Evolutionary conservation across 495 filamentous ascomycete species (phyloP), one percentile per base, ranked within the genome.

Genomic region (Aspergillus egyptiacus): DNA sequence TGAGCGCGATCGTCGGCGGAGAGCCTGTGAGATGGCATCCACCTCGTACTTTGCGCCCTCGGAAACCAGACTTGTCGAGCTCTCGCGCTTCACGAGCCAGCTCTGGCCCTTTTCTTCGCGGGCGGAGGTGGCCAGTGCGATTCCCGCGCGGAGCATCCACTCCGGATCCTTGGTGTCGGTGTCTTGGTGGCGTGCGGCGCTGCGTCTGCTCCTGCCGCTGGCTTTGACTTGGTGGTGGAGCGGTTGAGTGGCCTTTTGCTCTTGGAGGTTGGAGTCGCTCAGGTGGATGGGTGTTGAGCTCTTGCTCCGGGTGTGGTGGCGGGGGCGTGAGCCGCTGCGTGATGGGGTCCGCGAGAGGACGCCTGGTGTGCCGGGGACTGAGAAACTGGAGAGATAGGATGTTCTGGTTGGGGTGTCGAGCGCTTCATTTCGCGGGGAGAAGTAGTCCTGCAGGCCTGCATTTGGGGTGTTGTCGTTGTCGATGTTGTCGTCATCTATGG

Each of bases 21-120:
- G 19, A 18, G 31, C 18, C 5, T 44, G n/a, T 31, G 27, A 32
- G 35, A 45, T 14, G 3, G 33, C 15, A 27, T 50, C 54, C 2
- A 46, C 35, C 18, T 58, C 57, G 30, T 78, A 69, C 11, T 69
- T 66, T 19, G 77, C 69, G 2, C 59, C 68, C 17, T 78, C 69
- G 6, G 69, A 72, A 6, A 76, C 68, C 11, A 90, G 71, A 54
- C 78, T 86, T 0, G 87, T 89, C 5, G 83, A 86, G 48, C 79
- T 86, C 24, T 78, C 80, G 45, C 85, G 78, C 49, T 85, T 83
- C 5, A 76, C 74, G 2, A 93, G 77, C 87, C 87, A 93, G 33
- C 78, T 73, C 61, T 89, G 85, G 10, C 87, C 87, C 61, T 89
- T 91, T 56, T 79, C 80, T 53, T 91, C 86, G 48, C 86, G 74